Evolutionary conservation across 2,329 filamentous ascomycete genomes (phyloP), one percentile per base, ranked within the genome.

Genomic region (Penicillium sp.): DNA sequence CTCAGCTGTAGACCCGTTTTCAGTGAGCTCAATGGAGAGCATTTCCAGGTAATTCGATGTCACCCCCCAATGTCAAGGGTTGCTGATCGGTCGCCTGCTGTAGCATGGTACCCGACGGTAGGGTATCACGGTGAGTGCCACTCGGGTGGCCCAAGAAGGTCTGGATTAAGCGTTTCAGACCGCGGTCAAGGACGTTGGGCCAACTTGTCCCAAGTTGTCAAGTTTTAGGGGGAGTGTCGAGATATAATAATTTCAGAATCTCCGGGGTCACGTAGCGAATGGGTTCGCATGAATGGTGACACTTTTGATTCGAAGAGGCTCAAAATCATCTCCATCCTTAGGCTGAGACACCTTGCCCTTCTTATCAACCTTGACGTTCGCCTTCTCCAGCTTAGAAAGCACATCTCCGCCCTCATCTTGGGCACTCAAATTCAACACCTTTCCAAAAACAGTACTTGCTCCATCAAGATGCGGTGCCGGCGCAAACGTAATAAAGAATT

Each of bases 231-330:
- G n/a, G 14, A 40, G 35, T 13, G 22, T 51, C n/a, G 11, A 33
- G 25, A 28, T 46, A 22, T 22, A 22, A 19, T 11, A 3, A 7
- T 6, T 13, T 13, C 28, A 2, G 14, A 25, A 33, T 16, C 14
- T n/a, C n/a, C 25, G 11, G 4, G 2, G 22, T 83, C 78, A 85
- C 62, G 76, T 81, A n/a, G 87, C 87, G 63, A 89, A 75, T 3
- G 87, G 87, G 68, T 89, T 89, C 11, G 87, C 87, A 76, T 89
- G 87, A 45, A 89, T 84, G 2, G 83, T 84, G 19, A 88, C 82
- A 1, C 72, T 78, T 62, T 85, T 79, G 59, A 89, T 84, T 59
- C 76, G 79, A 54, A 87, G 77, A 42, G 77, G 76, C 69, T 87
- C 83, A 68, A 81, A 75, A 28, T 75, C 71, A 51, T 76, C 70